Evolutionary conservation across 768 basidiomycete species (phyloP), one percentile per base, ranked within the genome.

Genomic region (Tricholomella constricta): DNA sequence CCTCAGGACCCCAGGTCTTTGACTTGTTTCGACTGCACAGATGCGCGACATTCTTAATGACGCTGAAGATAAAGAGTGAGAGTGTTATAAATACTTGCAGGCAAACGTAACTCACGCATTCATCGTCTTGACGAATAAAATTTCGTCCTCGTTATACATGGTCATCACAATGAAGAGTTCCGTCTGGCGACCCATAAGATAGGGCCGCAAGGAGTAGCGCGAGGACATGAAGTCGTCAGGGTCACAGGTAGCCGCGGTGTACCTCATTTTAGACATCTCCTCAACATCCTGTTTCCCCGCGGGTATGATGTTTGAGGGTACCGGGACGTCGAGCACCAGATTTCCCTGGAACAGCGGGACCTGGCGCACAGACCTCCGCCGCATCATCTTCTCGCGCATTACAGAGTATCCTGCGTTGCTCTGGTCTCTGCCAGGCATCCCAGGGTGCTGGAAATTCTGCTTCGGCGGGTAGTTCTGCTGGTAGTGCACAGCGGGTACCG

Each of bases 121-220:
- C 88, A 94, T 91, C 10, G 91, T 94, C 64, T 78, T 81, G 64
- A 76, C 75, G 66, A 91, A 92, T 23, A 91, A 74, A 8, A 85
- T 74, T 64, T 91, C 89, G 64, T 91, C 91, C 73, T 97, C 94
- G 67, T 95, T 95, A 69, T 91, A 91, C 92, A 96, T 95, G 38
- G 94, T 96, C 85, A 96, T 91, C 36, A 95, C 93, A 61, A 97
- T 91, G 72, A 96, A 94, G 12, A 97, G 78, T 70, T 96, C 94
- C 8, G 94, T 96, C 48, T 86, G 79, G 48, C 94, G 86, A 51
- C 84, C 83, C 61, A 83, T 81, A 1, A 94, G 78, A 68, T 86
- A 94, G 4, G 84, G 92, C 20, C 92, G 78, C 20, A 94, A 79
- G 6, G 89, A 84, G 68, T 91, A 92, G 55, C 85, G 84, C 41